Evolutionary conservation across 129 eudicot species (phyloP).

Genomic region (Lactuca sativa): DNA sequence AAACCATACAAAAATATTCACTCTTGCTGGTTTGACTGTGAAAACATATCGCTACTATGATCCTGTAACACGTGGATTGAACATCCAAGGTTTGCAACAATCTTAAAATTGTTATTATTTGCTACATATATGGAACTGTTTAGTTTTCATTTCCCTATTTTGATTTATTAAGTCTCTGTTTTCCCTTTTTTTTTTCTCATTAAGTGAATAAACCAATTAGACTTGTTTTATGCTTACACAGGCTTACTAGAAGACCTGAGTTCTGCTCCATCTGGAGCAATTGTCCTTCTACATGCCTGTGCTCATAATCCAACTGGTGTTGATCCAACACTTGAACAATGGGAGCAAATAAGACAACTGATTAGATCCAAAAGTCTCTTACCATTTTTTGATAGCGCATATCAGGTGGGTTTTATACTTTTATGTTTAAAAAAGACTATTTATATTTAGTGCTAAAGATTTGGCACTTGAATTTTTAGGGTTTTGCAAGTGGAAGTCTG

Average conservation of each 20-base stretch:
- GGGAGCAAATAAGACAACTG: conserved; percentile 82
- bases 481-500: conserved; percentile 91
- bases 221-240: conserved; percentile 27
- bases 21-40: conserved; percentile 73
- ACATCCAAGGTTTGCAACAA: conserved; percentile 61
- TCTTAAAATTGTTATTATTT: background rate
- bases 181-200: background rate
- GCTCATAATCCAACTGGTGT: conserved; percentile 99
- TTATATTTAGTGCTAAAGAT: background rate
- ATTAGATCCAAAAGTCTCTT: conserved; percentile 77
- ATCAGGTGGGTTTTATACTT: conserved; percentile 57
- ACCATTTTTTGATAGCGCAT: conserved; percentile 96
- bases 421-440: conserved; percentile 8
- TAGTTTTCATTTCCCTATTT: background rate
- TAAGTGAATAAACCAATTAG: background rate
- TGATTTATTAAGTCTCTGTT: conserved; percentile 3
- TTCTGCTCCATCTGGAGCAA: conserved; percentile 91
- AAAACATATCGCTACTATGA: conserved; percentile 81
- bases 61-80: conserved; percentile 88
- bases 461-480: conserved; percentile 37
- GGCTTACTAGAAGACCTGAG: conserved; percentile 91
- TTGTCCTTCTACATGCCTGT: conserved; percentile 95
- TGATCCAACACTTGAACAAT: conserved; percentile 83
- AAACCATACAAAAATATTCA: conserved; percentile 80
- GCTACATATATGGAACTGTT: background rate